These are phyloP conservation scores for Quercus lobata DNA, from an alignment of 331 rosid species.

Conservation along the genomic window DNA sequence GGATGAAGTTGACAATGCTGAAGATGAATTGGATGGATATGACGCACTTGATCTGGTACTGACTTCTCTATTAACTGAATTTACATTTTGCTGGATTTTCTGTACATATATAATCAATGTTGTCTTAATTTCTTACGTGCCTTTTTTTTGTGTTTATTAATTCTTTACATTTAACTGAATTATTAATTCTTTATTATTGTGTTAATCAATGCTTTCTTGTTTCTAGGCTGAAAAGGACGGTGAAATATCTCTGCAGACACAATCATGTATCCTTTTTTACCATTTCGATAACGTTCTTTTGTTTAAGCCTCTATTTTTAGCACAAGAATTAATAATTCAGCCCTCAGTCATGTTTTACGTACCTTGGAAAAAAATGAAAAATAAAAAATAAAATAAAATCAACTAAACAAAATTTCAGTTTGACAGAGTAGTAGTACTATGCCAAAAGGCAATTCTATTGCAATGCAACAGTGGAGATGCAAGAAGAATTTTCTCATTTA, in stretches of 20 bases:
- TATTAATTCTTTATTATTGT: neutral
- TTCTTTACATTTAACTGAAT: no score
- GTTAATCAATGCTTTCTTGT: slow-evolving; percentile 13
- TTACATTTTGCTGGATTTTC: neutral
- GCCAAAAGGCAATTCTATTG: neutral
- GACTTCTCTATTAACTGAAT: slow-evolving; percentile 7
- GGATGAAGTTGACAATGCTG: slow-evolving; percentile 58
- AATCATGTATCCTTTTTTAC: slow-evolving; percentile 56
- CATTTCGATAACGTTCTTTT: neutral
- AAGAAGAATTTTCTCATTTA: neutral
- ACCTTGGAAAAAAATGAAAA: no score
- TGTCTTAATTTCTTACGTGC: neutral
- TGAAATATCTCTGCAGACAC: slow-evolving; percentile 47
- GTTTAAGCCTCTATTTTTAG: neutral
- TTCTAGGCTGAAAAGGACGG: slow-evolving; percentile 60
- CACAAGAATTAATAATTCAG: neutral
- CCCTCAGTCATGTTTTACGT: neutral
- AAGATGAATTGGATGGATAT: slow-evolving; percentile 54
- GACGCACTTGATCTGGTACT: slow-evolving; percentile 55
- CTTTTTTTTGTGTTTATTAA: neutral
- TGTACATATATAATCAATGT: neutral
- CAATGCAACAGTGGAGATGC: neutral
- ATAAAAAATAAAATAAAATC: neutral
- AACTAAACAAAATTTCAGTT: neutral
- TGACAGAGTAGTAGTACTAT: neutral